A percentile compares a stretch with the other conserved stretches of the same genome.
phyloP scores from a whole-genome alignment of 2,329 filamentous ascomycete genomes.

The Neoarthrinium moseri region DNA sequence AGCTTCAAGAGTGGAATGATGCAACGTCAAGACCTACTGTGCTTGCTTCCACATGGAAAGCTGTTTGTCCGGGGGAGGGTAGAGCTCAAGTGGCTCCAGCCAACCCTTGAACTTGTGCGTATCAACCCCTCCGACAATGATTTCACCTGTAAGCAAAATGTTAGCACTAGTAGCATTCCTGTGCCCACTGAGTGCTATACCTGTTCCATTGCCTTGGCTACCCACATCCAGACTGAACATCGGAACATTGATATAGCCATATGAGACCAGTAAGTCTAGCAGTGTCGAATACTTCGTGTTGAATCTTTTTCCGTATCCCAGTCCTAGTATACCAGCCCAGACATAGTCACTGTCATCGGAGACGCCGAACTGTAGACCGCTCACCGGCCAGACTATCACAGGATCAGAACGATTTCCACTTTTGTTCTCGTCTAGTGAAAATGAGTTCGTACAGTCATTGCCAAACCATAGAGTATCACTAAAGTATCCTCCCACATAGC shows the following conservation, averaged over 20 bases:
- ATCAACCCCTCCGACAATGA: slow-evolving; percentile 47
- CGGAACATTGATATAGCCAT: slow-evolving; percentile 31
- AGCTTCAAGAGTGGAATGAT: too few species aligned
- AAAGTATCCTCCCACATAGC: slow-evolving; percentile 6
- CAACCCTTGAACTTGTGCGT: slow-evolving; percentile 40
- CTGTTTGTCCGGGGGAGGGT: slow-evolving; percentile 32
- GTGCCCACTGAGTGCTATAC: slow-evolving; percentile 16
- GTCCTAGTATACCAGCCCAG: slow-evolving; percentile 34
- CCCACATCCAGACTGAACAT: slow-evolving; percentile 35
- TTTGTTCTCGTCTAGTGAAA: too few species aligned
- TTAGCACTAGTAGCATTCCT: not conserved
- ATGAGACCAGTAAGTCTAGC: slow-evolving; percentile 30
- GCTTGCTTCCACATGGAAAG: slow-evolving; percentile 29
- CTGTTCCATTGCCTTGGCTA: slow-evolving; percentile 28
- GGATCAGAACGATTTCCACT: not conserved
- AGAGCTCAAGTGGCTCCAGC: slow-evolving; percentile 30
- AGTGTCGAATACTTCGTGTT: slow-evolving; percentile 33
- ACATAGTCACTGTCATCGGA: slow-evolving; percentile 33
- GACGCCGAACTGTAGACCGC: slow-evolving; percentile 32
- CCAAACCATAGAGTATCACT: slow-evolving; percentile 9
- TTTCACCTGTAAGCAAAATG: slow-evolving; percentile 24
- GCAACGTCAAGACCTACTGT: slow-evolving; percentile 21
- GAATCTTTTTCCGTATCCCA: slow-evolving; percentile 33
- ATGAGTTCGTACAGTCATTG: not conserved
- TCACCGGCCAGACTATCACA: slow-evolving; percentile 27